Base-by-base conservation (phyloP, 2,329 filamentous ascomycete species). In the Fusarium guadeloupense region DNA sequence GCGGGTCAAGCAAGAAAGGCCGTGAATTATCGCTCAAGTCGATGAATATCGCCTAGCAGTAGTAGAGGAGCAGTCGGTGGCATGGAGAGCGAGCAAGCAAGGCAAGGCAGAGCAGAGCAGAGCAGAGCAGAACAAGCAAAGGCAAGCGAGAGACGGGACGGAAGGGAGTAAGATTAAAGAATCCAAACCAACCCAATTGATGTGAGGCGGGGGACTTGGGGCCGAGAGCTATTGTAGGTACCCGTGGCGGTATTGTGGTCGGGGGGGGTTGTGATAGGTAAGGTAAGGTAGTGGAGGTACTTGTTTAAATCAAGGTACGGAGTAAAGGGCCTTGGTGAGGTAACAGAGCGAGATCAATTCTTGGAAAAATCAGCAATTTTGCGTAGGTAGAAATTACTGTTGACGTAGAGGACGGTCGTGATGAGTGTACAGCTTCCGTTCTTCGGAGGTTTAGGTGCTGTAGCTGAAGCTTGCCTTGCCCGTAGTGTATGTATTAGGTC, bases 151-250 rank as follows among this genome's bases (percentile, higher is more conserved):
- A 53, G 47, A 31, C 41, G 23, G 34, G 34, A 35, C 39, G 46
- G 56, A 45, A 56, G 54, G 54, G 60, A 63, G 54, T 63, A 63
- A 63, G 54, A 63, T 63, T 61, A 63, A 64, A 61, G 60, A 61
- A 53, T 35, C 39, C 25, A 52, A 47, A 47, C 48, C 54, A 53
- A 33, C 35, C 47, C 53, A 43, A 62, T 62, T 60, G 49, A 59
- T 47, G 49, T 47, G 44, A 60, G 59, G 54, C 49, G 41, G 59
- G 60, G 50, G 59, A 39, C 34, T 64, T 47, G 41, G 60, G 48
- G 44, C 44, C 38, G 49, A 52, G 47, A 63, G 59, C 59, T 62
- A 53, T 59, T 40, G 60, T 47, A 63, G 49, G 44, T 59, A 59
- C 55, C 54, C 49, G 54, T 44, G 17, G 17, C 13, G 31, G 34